Percentiles rank a stretch among this genome's conserved stretches.
These are phyloP conservation scores for Populus hybrid DNA, from an alignment of 441 rosid genomes.

Conservation along the genomic window DNA sequence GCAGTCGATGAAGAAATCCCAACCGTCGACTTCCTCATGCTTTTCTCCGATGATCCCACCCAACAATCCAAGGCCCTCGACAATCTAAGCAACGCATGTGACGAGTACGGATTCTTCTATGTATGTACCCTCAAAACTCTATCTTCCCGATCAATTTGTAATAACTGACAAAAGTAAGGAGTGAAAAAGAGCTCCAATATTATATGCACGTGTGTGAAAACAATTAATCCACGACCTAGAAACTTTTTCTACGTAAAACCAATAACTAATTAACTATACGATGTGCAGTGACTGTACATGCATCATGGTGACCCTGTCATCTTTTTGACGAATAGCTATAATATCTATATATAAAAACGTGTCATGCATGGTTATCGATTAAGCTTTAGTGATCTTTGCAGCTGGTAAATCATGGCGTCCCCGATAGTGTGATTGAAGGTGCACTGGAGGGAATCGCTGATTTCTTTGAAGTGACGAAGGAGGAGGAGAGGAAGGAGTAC, in stretches of 20 bases:
- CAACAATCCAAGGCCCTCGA: constrained; percentile 17
- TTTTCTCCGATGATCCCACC: constrained; percentile 20
- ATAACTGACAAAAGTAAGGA: background rate
- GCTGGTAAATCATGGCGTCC: constrained; percentile 31
- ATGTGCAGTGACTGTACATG: too few relatives aligned
- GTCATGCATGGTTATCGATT: background rate
- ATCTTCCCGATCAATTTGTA: background rate
- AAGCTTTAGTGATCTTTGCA: constrained; percentile 1
- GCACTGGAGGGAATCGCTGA: constrained; percentile 22
- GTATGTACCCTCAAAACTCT: constrained; percentile 2
- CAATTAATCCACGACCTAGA: too few relatives aligned
- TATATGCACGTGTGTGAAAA: too few relatives aligned
- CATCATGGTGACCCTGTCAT: too few relatives aligned
- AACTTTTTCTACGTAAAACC: too few relatives aligned
- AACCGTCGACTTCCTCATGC: constrained; percentile 23
- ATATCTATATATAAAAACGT: background rate
- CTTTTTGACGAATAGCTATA: background rate
- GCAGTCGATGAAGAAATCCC: constrained; percentile 28
- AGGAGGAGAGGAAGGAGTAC: constrained; percentile 17
- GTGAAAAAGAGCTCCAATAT: background rate
- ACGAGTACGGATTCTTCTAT: constrained; percentile 30
- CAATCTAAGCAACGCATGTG: constrained; percentile 23
- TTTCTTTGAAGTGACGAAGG: constrained; percentile 20
- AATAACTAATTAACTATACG: background rate
- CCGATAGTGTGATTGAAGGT: constrained; percentile 25